These are phyloP conservation scores for Candida orba DNA, from an alignment of 805 yeast genomes.

Conservation along the genomic window DNA sequence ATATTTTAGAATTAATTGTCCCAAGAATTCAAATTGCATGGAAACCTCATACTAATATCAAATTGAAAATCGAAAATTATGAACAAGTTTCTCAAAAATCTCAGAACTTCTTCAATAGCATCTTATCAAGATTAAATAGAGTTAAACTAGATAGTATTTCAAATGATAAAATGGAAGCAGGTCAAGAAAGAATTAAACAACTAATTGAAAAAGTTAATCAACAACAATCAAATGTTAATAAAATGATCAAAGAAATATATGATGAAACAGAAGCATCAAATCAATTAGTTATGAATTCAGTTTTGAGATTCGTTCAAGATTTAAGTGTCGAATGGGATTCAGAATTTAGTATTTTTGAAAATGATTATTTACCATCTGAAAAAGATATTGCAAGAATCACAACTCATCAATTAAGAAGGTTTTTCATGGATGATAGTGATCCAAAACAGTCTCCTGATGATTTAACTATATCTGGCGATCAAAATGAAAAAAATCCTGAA, in stretches of 20 bases:
- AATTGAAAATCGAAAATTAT: slow-evolving; percentile 58
- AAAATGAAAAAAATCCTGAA: no score
- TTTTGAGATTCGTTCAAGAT: slow-evolving; percentile 68
- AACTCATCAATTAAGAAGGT: slow-evolving; percentile 72
- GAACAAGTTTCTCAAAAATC: slow-evolving; percentile 47
- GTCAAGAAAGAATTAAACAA: slow-evolving; percentile 49
- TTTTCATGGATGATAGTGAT: slow-evolving; percentile 51
- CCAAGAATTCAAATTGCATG: slow-evolving; percentile 69
- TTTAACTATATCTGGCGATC: no score
- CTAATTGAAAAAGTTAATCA: slow-evolving; percentile 43
- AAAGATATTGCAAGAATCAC: slow-evolving; percentile 89
- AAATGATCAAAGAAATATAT: slow-evolving; percentile 45
- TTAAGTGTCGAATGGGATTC: slow-evolving; percentile 81
- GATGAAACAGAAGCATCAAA: slow-evolving; percentile 50
- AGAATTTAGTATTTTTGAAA: slow-evolving; percentile 76
- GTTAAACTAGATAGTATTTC: slow-evolving; percentile 73
- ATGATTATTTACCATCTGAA: slow-evolving; percentile 77
- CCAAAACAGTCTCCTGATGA: slow-evolving; percentile 10
- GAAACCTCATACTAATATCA: slow-evolving; percentile 63
- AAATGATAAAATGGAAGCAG: slow-evolving; percentile 64
- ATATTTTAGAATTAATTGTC: slow-evolving; percentile 67
- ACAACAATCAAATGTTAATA: slow-evolving; percentile 42
- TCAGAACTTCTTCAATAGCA: slow-evolving; percentile 61
- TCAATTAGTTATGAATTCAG: slow-evolving; percentile 62
- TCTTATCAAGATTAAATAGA: slow-evolving; percentile 58